Evolutionary conservation across 1,284 basidiomycete genomes (phyloP), one percentile per base, ranked within the genome.

Genomic region (Cystobasidium slooffiae): DNA sequence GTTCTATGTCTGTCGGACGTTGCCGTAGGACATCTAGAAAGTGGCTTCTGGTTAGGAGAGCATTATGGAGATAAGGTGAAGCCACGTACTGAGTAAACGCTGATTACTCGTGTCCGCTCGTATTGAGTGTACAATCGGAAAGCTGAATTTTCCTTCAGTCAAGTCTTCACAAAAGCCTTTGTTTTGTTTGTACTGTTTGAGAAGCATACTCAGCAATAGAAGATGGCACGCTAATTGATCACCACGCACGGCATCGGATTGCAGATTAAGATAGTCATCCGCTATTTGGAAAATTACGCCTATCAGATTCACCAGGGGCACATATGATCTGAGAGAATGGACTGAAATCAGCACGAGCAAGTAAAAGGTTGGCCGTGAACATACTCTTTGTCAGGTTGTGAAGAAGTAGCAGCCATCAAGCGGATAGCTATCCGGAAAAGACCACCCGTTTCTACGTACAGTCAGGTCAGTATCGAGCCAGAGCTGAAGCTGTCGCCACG

Each of bases 211-310:
- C 6, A 41, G 56, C 24, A 22, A 18, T 41, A 9, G 37, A 39
- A n/a, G n/a, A 53, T 37, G 1, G 22, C 24, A 58, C 24, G 62
- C 41, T 46, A 43, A 39, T 51, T 14, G 24, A 18, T 74, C n/a
- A 56, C 67, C 37, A 76, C 82, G 49, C 78, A 92, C 93, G 84
- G 93, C 88, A 31, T 87, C 87, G 61, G 91, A 93, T 79, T 95
- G 90, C 44, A 99, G 84, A 81, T 99, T 99, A 90, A 97, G 93
- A 75, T 96, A 93, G 81, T 99, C 96, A 81, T 99, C 97, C 31
- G 95, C 86, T 77, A 99, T 97, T 82, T 99, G 97, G 82, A 96
- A 98, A 80, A 90, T 92, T 16, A 98, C 88, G 1, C 96, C 94
- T 77, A 99, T 91, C 10, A 98, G 86, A 81, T 97, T 97, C 72